These are phyloP conservation scores for Hypomontagnella submonticulosa DNA, from an alignment of 495 filamentous ascomycete species.

Conservation along the genomic window DNA sequence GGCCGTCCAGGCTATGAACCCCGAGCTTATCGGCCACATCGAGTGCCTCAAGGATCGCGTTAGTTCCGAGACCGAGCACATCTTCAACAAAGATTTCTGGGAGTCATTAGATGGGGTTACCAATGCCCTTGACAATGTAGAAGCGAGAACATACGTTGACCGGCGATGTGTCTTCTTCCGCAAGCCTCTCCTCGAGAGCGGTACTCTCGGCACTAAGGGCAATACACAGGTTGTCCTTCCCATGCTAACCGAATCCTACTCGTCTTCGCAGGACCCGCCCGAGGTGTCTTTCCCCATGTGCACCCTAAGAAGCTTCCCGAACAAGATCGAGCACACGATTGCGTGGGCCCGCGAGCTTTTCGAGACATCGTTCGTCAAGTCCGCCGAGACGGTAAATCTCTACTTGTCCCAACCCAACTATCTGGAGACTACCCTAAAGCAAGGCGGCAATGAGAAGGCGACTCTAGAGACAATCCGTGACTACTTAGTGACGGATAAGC, in stretches of 20 bases:
- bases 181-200: constrained; percentile 95
- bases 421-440: constrained; percentile 87
- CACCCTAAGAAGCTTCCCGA: constrained; percentile 96
- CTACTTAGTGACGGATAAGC: constrained; percentile 92
- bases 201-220: constrained; percentile 97
- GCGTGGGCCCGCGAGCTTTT: constrained; percentile 97
- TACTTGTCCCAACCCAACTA: constrained; percentile 94
- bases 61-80: constrained; percentile 88
- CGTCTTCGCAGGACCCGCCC: constrained; percentile 96
- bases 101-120: constrained; percentile 88
- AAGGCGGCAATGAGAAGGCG: constrained; percentile 95
- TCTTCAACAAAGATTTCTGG: constrained; percentile 98
- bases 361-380: constrained; percentile 91
- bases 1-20: constrained; percentile 94
- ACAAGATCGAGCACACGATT: constrained; percentile 98
- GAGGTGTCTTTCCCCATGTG: constrained; percentile 99
- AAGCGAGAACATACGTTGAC: constrained; percentile 97
- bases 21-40: constrained; percentile 87
- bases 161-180: constrained; percentile 98
- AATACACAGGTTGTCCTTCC: constrained; percentile 97
- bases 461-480: constrained; percentile 91
- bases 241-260: constrained; percentile 93
- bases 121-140: constrained; percentile 97
- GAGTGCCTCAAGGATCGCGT: constrained; percentile 88
- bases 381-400: constrained; percentile 93